A percentile compares a stretch with the other conserved stretches of the same genome.
phyloP scores from a whole-genome alignment of 345 rosid genomes.

The Hibiscus syriacus region DNA sequence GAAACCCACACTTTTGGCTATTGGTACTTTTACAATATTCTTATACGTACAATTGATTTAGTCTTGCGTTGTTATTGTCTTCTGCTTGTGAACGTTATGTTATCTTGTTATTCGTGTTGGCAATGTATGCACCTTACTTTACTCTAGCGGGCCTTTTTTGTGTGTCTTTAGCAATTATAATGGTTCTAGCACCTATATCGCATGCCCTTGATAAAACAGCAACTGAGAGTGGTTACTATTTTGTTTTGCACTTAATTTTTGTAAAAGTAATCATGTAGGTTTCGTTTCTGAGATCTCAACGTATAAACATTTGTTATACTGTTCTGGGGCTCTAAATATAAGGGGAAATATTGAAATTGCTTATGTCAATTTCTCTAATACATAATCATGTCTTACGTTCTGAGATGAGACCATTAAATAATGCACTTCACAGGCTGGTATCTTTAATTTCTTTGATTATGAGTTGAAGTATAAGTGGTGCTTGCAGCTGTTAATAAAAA shows the following conservation, averaged over 20 bases:
- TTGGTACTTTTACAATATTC: constrained; percentile 41
- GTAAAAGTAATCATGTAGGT: not conserved
- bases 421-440: not conserved
- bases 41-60: not conserved
- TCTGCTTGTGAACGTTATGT: not conserved
- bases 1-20: constrained; percentile 86
- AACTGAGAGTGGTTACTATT: no score
- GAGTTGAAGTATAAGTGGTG: not conserved
- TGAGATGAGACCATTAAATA: not conserved
- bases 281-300: not conserved
- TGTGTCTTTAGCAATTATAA: no score
- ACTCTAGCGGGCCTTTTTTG: not conserved
- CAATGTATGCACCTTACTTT: not conserved
- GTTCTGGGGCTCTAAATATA: not conserved
- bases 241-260: no score
- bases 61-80: not conserved
- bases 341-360: not conserved
- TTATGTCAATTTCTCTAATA: not conserved
- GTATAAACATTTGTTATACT: not conserved
- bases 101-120: not conserved
- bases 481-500: not conserved
- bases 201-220: not conserved
- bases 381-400: not conserved
- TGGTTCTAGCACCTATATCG: not conserved
- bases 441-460: not conserved